Conservation (phyloP, 371 early-diverging fungal species). For the Lichtheimia ramosa region DNA sequence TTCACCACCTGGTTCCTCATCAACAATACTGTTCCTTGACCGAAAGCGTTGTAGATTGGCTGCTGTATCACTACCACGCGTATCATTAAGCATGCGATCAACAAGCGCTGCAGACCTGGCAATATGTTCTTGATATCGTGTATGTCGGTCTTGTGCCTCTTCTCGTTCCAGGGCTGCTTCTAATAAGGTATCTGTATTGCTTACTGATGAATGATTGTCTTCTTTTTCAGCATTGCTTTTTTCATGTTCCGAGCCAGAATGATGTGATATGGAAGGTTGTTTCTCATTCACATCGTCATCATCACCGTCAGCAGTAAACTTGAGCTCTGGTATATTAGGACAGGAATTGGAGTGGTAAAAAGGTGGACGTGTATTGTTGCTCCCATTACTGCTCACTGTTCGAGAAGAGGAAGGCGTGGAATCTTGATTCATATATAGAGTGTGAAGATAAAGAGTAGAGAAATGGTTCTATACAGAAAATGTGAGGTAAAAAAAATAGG, state of each 20-base stretch:
- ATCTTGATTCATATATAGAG: too few relatives aligned
- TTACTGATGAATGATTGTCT: background rate
- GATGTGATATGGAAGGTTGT: background rate
- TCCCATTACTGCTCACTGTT: too few relatives aligned
- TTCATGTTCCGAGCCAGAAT: background rate
- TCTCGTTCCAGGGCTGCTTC: constrained; percentile 45
- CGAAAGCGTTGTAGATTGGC: constrained; percentile 8
- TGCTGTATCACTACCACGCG: constrained; percentile 4
- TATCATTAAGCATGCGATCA: constrained; percentile 32
- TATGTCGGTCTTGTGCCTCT: constrained; percentile 38
- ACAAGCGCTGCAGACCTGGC: constrained; percentile 42
- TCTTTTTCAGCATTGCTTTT: background rate
- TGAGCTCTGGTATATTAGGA: background rate
- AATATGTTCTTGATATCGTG: constrained; percentile 44
- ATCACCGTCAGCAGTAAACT: background rate
- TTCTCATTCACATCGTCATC: background rate
- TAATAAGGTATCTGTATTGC: constrained; percentile 31
- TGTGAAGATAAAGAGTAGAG: too few relatives aligned
- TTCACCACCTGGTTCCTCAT: constrained; percentile 2
- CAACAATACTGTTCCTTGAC: background rate
- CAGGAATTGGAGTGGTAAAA: background rate
- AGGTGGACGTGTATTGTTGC: background rate
- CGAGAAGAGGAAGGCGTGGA: too few relatives aligned
- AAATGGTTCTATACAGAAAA: too few relatives aligned
- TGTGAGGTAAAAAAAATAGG: too few relatives aligned